Evolutionary conservation across 176 grass and related monocot species (phyloP).

Genomic region (Triticum monococcum): DNA sequence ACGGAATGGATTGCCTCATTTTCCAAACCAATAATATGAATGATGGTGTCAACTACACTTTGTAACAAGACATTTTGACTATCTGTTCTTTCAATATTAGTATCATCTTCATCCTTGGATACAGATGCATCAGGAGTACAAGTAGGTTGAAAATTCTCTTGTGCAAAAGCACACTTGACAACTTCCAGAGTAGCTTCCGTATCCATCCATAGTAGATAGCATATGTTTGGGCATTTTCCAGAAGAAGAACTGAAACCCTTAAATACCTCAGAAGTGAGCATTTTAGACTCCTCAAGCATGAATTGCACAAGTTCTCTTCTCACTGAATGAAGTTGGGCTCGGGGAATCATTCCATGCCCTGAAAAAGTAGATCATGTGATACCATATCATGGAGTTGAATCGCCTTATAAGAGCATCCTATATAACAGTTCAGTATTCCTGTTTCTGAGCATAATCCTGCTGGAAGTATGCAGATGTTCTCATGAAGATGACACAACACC

Average conservation of each 20-base stretch:
- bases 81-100: constrained; percentile 24
- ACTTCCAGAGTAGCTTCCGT: constrained; percentile 89
- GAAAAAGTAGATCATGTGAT: constrained; percentile 43
- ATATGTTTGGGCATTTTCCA: constrained; percentile 76
- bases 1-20: constrained; percentile 59
- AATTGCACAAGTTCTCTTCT: constrained; percentile 79
- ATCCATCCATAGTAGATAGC: constrained; percentile 75
- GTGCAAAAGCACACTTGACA: constrained; percentile 68
- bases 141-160: constrained; percentile 33
- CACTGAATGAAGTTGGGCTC: constrained; percentile 47
- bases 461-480: not conserved
- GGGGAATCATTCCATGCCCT: constrained; percentile 79
- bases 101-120: constrained; percentile 27
- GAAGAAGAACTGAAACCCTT: constrained; percentile 68
- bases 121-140: constrained; percentile 31
- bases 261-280: constrained; percentile 53
- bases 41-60: constrained; percentile 50
- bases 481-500: not conserved
- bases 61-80: constrained; percentile 66
- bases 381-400: constrained; percentile 12
- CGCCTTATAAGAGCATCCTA: not conserved
- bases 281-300: constrained; percentile 89
- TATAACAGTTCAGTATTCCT: constrained; percentile 10
- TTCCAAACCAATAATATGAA: constrained; percentile 76
- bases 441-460: constrained; percentile 9